Base-by-base conservation (phyloP, 139 green algal species). In the Chlamydomonas applanata region DNA sequence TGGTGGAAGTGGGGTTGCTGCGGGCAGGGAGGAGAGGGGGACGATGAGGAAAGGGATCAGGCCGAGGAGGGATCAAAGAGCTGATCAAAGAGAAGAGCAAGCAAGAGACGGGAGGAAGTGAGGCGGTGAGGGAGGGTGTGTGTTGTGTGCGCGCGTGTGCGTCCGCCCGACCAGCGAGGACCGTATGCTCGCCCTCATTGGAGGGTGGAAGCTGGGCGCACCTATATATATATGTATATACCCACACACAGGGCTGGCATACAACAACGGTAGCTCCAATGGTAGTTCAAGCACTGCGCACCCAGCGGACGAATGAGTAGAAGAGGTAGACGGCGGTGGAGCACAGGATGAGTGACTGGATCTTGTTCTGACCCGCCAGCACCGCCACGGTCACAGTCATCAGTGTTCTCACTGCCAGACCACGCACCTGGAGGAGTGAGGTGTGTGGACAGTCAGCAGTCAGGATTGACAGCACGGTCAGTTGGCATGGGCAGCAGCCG, bases 1-100 rank as follows among this genome's bases (percentile, higher is more conserved):
- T 68, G n/a, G 16, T 57, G 76, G 63, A 72, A 81, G 72, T 88
- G 77, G 4, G 82, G 76, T 46, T 83, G 71, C 74, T 88, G 80
- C 54, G 29, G 16, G 54, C 29, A 62, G 16, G 54, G 4, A 14
- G 29, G 4, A 62, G 16, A n/a, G n/a, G n/a, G n/a, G n/a, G n/a
- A n/a, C n/a, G n/a, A n/a, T n/a, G n/a, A n/a, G n/a, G n/a, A n/a
- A n/a, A n/a, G n/a, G n/a, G n/a, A n/a, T n/a, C n/a, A n/a, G n/a
- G n/a, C n/a, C n/a, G n/a, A n/a, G n/a, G n/a, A n/a, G n/a, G n/a
- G n/a, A n/a, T n/a, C n/a, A n/a, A n/a, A n/a, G n/a, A n/a, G n/a
- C n/a, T n/a, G n/a, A n/a, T n/a, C n/a, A n/a, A n/a, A n/a, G n/a
- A n/a, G n/a, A n/a, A n/a, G n/a, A n/a, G n/a, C n/a, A n/a, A n/a